Evolutionary conservation across 139 green algal genomes (phyloP).

Genomic region (Closterium sp.): DNA sequence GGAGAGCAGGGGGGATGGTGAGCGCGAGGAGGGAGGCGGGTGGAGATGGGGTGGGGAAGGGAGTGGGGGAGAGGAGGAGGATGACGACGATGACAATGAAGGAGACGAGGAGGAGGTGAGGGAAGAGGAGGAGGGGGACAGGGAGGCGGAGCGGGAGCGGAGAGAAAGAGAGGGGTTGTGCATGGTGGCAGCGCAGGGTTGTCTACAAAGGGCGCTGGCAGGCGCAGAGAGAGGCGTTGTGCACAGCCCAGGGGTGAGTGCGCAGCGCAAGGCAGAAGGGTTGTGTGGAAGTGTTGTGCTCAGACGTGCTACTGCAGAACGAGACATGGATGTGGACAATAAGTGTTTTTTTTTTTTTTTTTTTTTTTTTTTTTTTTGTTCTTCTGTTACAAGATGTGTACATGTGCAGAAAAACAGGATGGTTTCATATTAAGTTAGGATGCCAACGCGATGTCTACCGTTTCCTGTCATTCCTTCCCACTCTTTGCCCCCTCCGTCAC

Average conservation of each 20-base stretch:
- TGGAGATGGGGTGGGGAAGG: neutral
- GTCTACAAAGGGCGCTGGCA: neutral
- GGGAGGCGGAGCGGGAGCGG: no score
- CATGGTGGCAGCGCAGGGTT: neutral
- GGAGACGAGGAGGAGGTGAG: neutral
- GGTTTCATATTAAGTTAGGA: no score
- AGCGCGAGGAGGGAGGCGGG: neutral
- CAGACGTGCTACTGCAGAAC: neutral
- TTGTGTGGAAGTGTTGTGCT: no score
- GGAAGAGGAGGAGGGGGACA: neutral
- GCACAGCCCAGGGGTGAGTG: neutral
- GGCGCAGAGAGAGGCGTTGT: neutral
- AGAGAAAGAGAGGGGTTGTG: no score
- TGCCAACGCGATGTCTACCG: no score
- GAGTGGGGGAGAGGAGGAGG: neutral
- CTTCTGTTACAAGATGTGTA: no score
- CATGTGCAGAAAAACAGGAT: no score
- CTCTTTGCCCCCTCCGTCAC: no score
- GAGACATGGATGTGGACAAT: neutral
- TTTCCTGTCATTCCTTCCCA: neutral
- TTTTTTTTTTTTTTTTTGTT: no score
- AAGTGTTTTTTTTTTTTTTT: no score
- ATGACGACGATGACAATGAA: neutral
- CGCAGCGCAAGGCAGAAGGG: neutral
- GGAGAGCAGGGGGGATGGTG: neutral